Conservation (phyloP, 108 stramenopile genomes). For the Cylindrotheca fusiformis region DNA sequence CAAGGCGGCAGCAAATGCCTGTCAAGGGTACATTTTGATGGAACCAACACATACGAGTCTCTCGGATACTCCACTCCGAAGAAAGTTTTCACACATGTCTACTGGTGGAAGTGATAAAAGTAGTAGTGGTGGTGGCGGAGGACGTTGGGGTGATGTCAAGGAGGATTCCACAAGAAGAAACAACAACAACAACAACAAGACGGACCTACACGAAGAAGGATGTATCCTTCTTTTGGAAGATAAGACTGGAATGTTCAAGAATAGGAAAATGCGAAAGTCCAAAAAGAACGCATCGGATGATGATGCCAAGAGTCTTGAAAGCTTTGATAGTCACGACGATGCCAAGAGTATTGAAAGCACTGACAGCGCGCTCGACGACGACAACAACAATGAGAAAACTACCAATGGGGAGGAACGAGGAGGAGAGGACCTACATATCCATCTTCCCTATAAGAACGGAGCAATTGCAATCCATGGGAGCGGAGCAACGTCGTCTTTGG, state of each 20-base stretch:
- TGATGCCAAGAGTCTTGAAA: constrained; percentile 18
- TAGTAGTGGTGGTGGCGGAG: constrained; percentile 13
- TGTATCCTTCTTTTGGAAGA: constrained; percentile 66
- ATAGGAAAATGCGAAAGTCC: constrained; percentile 3
- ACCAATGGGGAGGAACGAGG: background rate
- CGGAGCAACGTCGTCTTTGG: constrained; percentile 25
- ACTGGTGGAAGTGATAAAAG: constrained; percentile 7
- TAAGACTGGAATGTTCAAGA: constrained; percentile 56
- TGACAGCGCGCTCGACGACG: constrained; percentile 4
- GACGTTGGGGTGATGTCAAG: constrained; percentile 52
- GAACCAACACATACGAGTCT: constrained; percentile 72
- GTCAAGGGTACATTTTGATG: constrained; percentile 64
- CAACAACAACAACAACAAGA: constrained; percentile 7
- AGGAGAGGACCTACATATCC: constrained; percentile 11
- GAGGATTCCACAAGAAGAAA: too few relatives aligned
- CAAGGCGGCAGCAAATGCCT: constrained; percentile 51
- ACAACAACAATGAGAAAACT: too few relatives aligned
- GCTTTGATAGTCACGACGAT: constrained; percentile 17
- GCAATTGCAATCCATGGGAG: constrained; percentile 50
- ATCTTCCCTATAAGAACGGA: constrained; percentile 57
- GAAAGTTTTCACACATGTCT: constrained; percentile 5
- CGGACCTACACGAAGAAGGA: constrained; percentile 50
- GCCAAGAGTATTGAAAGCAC: constrained; percentile 13
- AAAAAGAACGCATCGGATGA: constrained; percentile 19
- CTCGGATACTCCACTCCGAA: constrained; percentile 36